phyloP scores from a whole-genome alignment of 495 filamentous ascomycete genomes.

The Annulohypoxylon bovei region DNA sequence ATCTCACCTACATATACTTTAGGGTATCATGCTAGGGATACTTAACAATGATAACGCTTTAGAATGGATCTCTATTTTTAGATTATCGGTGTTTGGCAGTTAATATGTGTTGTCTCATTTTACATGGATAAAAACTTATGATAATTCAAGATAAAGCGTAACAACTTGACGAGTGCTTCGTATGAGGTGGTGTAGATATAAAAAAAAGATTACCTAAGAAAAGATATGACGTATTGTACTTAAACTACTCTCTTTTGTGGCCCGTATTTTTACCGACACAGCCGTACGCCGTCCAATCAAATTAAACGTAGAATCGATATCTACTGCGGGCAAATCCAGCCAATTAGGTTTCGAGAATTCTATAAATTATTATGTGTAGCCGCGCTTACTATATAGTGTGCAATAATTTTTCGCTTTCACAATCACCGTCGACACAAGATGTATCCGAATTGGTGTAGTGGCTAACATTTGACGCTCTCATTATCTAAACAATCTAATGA shows the following conservation, averaged over 20 bases:
- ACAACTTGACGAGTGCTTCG: too few relatives aligned
- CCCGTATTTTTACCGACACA: conserved; percentile 5
- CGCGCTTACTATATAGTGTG: not conserved
- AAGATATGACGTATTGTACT: not conserved
- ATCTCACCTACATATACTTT: not conserved
- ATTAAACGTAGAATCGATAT: too few relatives aligned
- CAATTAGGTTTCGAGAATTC: too few relatives aligned
- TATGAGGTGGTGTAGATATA: too few relatives aligned
- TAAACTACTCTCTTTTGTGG: not conserved
- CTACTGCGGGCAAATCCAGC: too few relatives aligned
- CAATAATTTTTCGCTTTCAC: not conserved
- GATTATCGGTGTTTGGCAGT: not conserved
- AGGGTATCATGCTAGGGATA: too few relatives aligned
- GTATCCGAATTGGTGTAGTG: conserved; percentile 51
- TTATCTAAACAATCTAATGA: not conserved
- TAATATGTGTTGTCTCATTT: too few relatives aligned
- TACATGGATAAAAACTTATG: too few relatives aligned
- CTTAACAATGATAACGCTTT: not conserved
- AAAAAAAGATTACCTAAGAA: not conserved
- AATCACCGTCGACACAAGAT: not conserved
- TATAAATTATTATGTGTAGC: too few relatives aligned
- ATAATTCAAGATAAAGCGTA: too few relatives aligned
- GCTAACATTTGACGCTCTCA: conserved; percentile 53
- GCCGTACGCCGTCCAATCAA: not conserved
- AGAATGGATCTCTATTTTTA: not conserved